Evolutionary conservation across 2,329 filamentous ascomycete species (phyloP).

Genomic region (Claviceps sorghi): DNA sequence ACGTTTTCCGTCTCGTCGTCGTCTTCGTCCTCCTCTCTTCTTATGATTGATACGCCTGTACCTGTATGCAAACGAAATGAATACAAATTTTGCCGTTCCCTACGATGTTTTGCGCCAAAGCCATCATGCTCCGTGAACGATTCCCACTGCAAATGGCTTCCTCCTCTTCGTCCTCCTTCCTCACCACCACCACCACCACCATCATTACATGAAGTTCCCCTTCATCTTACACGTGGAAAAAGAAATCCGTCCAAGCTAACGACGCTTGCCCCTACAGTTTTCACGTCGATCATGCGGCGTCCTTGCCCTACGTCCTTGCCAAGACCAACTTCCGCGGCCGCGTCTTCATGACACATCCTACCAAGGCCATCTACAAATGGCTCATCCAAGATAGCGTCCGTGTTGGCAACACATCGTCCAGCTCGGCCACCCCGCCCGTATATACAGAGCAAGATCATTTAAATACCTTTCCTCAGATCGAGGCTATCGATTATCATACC

Average conservation of each 20-base stretch:
- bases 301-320: constrained; percentile 89
- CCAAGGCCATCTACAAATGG: constrained; percentile 99
- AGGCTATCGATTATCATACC: constrained; percentile 96
- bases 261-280: constrained; percentile 43
- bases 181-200: background rate
- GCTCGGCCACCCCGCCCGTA: constrained; percentile 54
- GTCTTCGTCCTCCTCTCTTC: background rate
- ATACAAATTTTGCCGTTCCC: constrained; percentile 20
- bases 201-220: background rate
- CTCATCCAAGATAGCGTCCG: constrained; percentile 93
- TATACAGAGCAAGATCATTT: constrained; percentile 95
- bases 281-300: constrained; percentile 95
- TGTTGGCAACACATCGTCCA: constrained; percentile 58
- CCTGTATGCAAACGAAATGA: constrained; percentile 17
- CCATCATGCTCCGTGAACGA: constrained; percentile 5
- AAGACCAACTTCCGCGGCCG: constrained; percentile 96
- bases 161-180: background rate
- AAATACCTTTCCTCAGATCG: constrained; percentile 83
- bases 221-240: background rate
- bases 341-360: constrained; percentile 98
- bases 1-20: background rate
- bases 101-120: constrained; percentile 8
- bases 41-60: constrained; percentile 14
- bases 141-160: background rate
- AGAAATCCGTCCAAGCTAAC: constrained; percentile 2